Evolutionary conservation across 345 rosid species (phyloP), one percentile per base, ranked within the genome.

Genomic region (Alliaria petiolata): DNA sequence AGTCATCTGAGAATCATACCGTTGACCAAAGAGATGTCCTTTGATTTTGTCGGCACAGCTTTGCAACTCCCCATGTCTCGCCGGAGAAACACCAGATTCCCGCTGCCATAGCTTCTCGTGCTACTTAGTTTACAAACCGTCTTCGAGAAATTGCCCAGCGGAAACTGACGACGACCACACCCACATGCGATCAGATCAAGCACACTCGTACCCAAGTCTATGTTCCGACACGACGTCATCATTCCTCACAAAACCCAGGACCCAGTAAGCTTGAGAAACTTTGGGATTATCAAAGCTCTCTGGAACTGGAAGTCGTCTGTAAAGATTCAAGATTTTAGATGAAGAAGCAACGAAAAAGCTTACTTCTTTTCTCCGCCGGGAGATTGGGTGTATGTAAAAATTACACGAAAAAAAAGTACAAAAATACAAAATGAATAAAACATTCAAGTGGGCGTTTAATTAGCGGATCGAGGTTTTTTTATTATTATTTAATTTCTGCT

Each of bases 141-240:
- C 79, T 51, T 78, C 0, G 68, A 75, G 50, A 35, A 66, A 31
- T 56, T 84, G 39, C 78, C 82, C 26, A 62, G 77, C 3, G 79
- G 60, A 28, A 53, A 30, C 59, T 53, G 66, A 43, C 85, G 81
- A 50, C 80, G 82, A 69, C 75, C 76, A 71, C 87, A 85, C 12
- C 88, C 93, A 67, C 85, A 84, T 65, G 87, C 74, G 49, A 77
- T 80, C 72, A 84, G 73, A 80, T 84, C 92, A 78, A 85, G 81
- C 45, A 80, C 76, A 71, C 83, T 79, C 62, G 81, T 80, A 26
- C 88, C 82, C 76, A 82, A 83, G 70, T 91, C 92, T 67, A 86
- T 88, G 60, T 82, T 82, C 45, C 57, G 85, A 77, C 96, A 84
- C 19, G 92, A 78, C 76, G 86, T 34, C 72, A 89, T 84, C 87